These are phyloP conservation scores for Epichloe amarillans DNA, from an alignment of 2,329 filamentous ascomycete genomes.

Conservation along the genomic window DNA sequence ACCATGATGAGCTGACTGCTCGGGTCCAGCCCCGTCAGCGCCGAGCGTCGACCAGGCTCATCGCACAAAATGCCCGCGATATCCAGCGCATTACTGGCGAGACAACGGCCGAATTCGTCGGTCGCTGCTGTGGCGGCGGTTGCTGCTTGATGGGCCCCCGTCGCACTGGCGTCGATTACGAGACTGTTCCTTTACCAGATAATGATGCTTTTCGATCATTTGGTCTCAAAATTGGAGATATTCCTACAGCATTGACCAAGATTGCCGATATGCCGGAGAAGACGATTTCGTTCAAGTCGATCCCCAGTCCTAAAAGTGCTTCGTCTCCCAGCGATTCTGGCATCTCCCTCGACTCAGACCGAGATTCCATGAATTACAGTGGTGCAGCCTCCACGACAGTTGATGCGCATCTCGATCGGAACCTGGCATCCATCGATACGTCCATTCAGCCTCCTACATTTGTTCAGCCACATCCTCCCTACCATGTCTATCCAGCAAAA, in stretches of 20 bases:
- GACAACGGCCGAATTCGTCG: slow-evolving; percentile 47
- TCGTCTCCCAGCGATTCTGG: slow-evolving; percentile 36
- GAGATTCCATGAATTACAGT: slow-evolving; percentile 8
- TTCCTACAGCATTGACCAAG: slow-evolving; percentile 61
- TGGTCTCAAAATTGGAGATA: slow-evolving; percentile 58
- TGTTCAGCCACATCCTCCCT: slow-evolving; percentile 88
- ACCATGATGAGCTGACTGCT: slow-evolving; percentile 36
- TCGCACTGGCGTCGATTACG: slow-evolving; percentile 35
- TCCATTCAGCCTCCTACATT: slow-evolving; percentile 67
- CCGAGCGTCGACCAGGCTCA: slow-evolving; percentile 56
- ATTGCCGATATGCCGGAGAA: slow-evolving; percentile 60
- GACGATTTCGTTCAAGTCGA: slow-evolving; percentile 55
- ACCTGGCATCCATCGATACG: slow-evolving; percentile 33
- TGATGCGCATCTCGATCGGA: slow-evolving; percentile 9
- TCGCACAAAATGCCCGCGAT: slow-evolving; percentile 48
- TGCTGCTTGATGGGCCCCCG: slow-evolving; percentile 43
- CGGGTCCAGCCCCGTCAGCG: slow-evolving; percentile 35
- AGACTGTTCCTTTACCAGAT: slow-evolving; percentile 49
- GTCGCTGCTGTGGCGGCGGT: slow-evolving; percentile 50
- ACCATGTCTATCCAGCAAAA: slow-evolving; percentile 81
- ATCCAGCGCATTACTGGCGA: slow-evolving; percentile 52
- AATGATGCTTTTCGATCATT: slow-evolving; percentile 77
- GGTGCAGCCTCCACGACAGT: slow-evolving; percentile 18
- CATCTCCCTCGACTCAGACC: slow-evolving; percentile 28
- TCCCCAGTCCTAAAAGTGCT: slow-evolving; percentile 24